Evolutionary conservation across 2,329 filamentous ascomycete genomes (phyloP), one percentile per base, ranked within the genome.

Genomic region (Davidsoniella virescens): DNA sequence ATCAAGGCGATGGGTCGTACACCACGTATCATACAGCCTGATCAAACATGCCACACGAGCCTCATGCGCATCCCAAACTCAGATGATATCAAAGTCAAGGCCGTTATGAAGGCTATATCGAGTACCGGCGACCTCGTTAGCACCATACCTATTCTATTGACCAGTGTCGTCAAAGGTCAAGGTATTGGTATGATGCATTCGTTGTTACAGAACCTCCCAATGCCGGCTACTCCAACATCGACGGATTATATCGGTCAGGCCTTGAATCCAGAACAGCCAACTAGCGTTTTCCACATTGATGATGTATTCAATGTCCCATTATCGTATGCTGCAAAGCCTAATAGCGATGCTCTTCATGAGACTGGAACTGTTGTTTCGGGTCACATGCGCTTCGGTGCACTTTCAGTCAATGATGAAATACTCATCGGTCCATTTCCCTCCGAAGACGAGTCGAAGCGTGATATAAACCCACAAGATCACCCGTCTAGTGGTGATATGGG

Each of bases 111-210:
- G 47, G 64, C 64, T 23, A 69, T 84, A 20, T 58, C 65, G 2
- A 63, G 67, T 46, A 58, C 70, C 16, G 63, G 69, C 54, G 59
- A 65, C 56, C 41, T 49, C 42, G 29, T 43, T 16, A 20, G 17
- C 16, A 69, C 77, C 33, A 83, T 96, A 1, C 92, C 92, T 0
- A 88, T 98, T 45, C 67, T 95, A 1, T 71, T 96, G 52, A 90
- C 87, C 3, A 95, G 88, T 60, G 80, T 87, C 3, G 80, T 94
- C 2, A 86, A 82, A 56, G 92, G 90, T 0, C 80, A 74, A 10
- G 90, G 92, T 0, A 82, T 96, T 50, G 79, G 80, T 4, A 75
- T 84, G 50, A 63, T 94, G 18, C 92, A 96, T 65, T 84, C 87
- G 16, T 71, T 96, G 17, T 68, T 98, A 10, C 76, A 80, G 52